phyloP scores from a whole-genome alignment of 2,329 filamentous ascomycete genomes.

The Alternaria ventricosa region DNA sequence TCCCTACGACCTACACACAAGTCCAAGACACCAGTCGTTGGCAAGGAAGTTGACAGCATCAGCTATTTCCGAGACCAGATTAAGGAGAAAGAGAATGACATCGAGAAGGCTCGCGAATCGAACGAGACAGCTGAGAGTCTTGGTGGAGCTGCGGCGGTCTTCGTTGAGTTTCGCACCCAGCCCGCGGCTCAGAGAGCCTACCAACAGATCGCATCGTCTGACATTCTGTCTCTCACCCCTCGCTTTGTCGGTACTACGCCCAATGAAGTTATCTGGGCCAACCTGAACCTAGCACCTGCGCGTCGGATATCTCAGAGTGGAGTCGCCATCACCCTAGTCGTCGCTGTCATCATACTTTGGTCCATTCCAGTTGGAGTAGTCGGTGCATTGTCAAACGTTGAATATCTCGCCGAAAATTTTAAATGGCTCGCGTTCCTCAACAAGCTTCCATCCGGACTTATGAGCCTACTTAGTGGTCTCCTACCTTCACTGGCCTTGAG shows the following conservation, averaged over 20 bases:
- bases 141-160: slow-evolving; percentile 76
- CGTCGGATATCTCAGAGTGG: slow-evolving; percentile 78
- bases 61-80: slow-evolving; percentile 84
- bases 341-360: slow-evolving; percentile 87
- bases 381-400: slow-evolving; percentile 84
- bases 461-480: slow-evolving; percentile 84
- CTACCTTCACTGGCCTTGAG: slow-evolving; percentile 80
- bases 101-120: slow-evolving; percentile 70
- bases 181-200: slow-evolving; percentile 84
- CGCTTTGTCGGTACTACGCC: slow-evolving; percentile 84
- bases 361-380: slow-evolving; percentile 78
- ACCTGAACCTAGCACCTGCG: slow-evolving; percentile 81
- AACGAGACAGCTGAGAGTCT: slow-evolving; percentile 65
- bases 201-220: slow-evolving; percentile 60
- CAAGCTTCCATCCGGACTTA: slow-evolving; percentile 71
- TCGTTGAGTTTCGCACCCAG: slow-evolving; percentile 87
- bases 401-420: slow-evolving; percentile 67
- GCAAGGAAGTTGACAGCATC: slow-evolving; percentile 93
- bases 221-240: slow-evolving; percentile 77
- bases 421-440: slow-evolving; percentile 77
- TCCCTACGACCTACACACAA: slow-evolving; percentile 55
- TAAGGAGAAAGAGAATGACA: slow-evolving; percentile 73
- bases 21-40: slow-evolving; percentile 61
- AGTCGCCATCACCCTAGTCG: slow-evolving; percentile 76
- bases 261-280: slow-evolving; percentile 84